phyloP scores from a whole-genome alignment of 768 basidiomycete species.

The Botryobasidium botryosum region DNA sequence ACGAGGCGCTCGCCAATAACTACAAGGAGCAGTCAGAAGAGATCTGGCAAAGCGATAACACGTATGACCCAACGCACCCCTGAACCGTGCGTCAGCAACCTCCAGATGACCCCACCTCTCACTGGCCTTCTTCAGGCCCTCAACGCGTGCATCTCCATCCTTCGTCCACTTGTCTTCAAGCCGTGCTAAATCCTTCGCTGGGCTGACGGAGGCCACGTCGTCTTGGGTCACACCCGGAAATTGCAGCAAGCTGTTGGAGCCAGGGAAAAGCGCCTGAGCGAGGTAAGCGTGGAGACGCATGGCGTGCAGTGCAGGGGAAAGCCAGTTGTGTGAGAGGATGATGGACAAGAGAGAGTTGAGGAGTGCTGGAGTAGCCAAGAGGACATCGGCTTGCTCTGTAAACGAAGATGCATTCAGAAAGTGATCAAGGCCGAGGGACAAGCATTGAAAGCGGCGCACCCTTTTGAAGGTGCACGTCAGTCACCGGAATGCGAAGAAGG shows the following conservation, averaged over 20 bases:
- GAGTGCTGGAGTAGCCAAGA: constrained; percentile 55
- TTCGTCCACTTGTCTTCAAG: constrained; percentile 40
- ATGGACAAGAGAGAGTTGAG: constrained; percentile 72
- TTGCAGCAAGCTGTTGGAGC: constrained; percentile 38
- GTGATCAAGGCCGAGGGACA: background rate
- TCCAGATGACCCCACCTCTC: constrained; percentile 61
- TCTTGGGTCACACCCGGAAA: constrained; percentile 50
- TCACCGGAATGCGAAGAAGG: constrained; percentile 46
- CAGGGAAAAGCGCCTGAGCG: constrained; percentile 63
- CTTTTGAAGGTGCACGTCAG: constrained; percentile 35
- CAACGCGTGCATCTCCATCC: constrained; percentile 30
- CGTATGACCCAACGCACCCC: constrained; percentile 34
- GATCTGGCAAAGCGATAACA: background rate
- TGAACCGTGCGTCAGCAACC: constrained; percentile 67
- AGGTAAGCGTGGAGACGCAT: constrained; percentile 76
- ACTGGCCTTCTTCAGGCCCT: constrained; percentile 45
- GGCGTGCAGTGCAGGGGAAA: constrained; percentile 53
- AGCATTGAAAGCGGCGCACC: constrained; percentile 29
- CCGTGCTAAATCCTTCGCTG: constrained; percentile 23
- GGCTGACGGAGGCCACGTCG: constrained; percentile 31
- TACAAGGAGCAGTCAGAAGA: constrained; percentile 17
- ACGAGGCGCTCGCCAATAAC: constrained; percentile 84
- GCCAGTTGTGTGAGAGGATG: constrained; percentile 76
- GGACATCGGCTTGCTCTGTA: constrained; percentile 50
- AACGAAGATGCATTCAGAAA: background rate